Percentiles rank a stretch among this genome's conserved stretches.
These are phyloP conservation scores for Ananas comosus DNA, from an alignment of 176 grass and related monocot genomes.

Conservation along the genomic window DNA sequence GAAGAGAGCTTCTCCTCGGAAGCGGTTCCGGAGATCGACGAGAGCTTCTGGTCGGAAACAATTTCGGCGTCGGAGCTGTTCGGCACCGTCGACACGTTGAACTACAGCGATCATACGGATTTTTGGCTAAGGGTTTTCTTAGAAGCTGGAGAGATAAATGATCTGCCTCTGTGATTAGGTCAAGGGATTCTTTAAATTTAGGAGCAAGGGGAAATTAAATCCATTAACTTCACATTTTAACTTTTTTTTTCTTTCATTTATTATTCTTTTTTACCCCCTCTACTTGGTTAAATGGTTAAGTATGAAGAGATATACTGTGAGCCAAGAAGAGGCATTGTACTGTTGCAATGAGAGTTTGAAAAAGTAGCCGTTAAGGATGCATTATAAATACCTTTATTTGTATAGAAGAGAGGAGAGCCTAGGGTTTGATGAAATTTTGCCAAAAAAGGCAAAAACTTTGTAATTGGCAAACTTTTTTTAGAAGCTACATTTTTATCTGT, in stretches of 20 bases:
- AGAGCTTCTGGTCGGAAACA: conserved; percentile 41
- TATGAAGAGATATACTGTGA: background rate
- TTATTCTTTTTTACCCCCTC: background rate
- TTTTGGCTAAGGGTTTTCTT: conserved; percentile 49
- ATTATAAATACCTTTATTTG: background rate
- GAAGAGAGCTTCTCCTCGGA: conserved; percentile 31
- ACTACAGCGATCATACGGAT: conserved; percentile 35
- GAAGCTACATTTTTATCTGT: too few relatives aligned
- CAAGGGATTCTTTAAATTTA: background rate
- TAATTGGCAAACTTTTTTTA: too few relatives aligned
- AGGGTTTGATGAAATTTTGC: background rate
- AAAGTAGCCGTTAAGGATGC: background rate
- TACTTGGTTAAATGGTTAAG: background rate
- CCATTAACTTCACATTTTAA: background rate
- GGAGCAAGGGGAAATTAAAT: background rate
- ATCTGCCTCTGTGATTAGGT: conserved; percentile 18
- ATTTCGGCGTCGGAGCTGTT: conserved; percentile 17
- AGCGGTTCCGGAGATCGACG: conserved; percentile 26
- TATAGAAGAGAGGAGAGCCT: background rate
- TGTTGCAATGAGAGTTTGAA: background rate
- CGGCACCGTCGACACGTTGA: conserved; percentile 5
- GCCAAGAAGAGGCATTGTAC: background rate
- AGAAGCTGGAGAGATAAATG: conserved; percentile 36
- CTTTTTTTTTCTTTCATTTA: background rate
- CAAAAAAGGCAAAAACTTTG: background rate